Evolutionary conservation across 2,329 filamentous ascomycete genomes (phyloP), one percentile per base, ranked within the genome.

Genomic region (Fusarium agapanthi): DNA sequence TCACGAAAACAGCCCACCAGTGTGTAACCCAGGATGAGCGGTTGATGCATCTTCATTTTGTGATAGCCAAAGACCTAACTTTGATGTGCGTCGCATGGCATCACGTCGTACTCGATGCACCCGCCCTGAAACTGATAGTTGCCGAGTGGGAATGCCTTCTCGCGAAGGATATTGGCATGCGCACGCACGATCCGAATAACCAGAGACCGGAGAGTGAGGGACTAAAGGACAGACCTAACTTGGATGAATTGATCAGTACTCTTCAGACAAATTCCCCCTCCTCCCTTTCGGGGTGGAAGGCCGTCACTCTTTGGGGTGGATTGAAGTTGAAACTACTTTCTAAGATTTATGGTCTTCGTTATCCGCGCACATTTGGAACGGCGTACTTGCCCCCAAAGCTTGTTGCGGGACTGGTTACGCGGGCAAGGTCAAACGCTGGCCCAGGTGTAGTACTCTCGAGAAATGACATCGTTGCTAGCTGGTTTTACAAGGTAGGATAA

Each of bases 161-260:
- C 6, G 13, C 44, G 3, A 30, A 22, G 2, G 20, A 16, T 0
- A 4, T 2, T 12, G 2, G 4, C 26, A 7, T 7, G 9, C 24
- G 6, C 8, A 8, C 44, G 14, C 20, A 30, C 7, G 13, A 12
- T 12, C 6, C 0, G 7, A 5, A 26, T 20, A 10, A 6, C 1
- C 12, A 9, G 9, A 3, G 24, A 4, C 2, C 5, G 7, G 20
- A 22, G 10, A 3, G 7, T 0, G 26, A 47, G 0, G 14, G 4
- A 22, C 9, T 6, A 0, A 30, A n/a, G 0, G 9, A 12, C 14
- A 47, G 26, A 4, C 26, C 44, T 2, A 47, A 30, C 26, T 6
- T 47, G 20, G 10, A 30, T 22, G 6, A 12, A 1, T 3, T 47
- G 14, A 22, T 4, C 14, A 30, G 20, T 3, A 12, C 13, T 1